Evolutionary conservation across 2,329 filamentous ascomycete species (phyloP).

Genomic region (Claviceps purpurea): DNA sequence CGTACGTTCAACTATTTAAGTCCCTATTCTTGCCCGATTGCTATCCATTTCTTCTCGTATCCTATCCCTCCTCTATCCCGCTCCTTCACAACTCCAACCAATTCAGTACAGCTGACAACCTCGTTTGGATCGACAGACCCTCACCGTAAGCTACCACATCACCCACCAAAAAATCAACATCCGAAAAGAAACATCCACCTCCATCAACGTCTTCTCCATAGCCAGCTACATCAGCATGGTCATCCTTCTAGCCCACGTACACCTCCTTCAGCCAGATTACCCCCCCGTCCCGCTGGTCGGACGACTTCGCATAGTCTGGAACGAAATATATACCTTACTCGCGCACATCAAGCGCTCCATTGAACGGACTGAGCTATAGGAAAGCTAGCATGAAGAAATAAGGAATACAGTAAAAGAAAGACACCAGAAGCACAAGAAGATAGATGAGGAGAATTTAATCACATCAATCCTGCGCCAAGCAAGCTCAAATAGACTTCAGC

Average conservation of each 20-base stretch:
- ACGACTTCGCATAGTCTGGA: slow-evolving; percentile 21
- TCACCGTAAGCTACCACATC: slow-evolving; percentile 63
- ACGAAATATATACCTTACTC: slow-evolving; percentile 19
- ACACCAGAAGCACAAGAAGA: neutral
- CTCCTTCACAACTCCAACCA: neutral
- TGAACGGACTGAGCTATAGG: slow-evolving; percentile 19
- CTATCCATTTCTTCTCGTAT: neutral
- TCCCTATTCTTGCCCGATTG: neutral
- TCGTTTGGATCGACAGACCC: slow-evolving; percentile 32
- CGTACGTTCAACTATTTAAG: slow-evolving; percentile 27
- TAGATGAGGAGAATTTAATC: neutral
- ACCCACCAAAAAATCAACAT: slow-evolving; percentile 70
- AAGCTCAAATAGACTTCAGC: too few species aligned
- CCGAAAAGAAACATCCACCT: slow-evolving; percentile 63
- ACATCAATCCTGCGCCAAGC: too few species aligned
- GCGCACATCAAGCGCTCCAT: slow-evolving; percentile 17
- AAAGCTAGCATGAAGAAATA: neutral
- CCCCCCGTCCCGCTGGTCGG: slow-evolving; percentile 44
- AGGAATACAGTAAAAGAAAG: neutral
- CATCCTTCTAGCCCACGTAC: slow-evolving; percentile 52
- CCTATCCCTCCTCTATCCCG: neutral
- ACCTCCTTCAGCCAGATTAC: slow-evolving; percentile 48
- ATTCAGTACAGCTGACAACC: neutral
- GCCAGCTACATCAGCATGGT: slow-evolving; percentile 67
- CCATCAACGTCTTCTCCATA: slow-evolving; percentile 64